Base-by-base conservation (phyloP, 2,329 filamentous ascomycete genomes). In the Sporothrix sp. region DNA sequence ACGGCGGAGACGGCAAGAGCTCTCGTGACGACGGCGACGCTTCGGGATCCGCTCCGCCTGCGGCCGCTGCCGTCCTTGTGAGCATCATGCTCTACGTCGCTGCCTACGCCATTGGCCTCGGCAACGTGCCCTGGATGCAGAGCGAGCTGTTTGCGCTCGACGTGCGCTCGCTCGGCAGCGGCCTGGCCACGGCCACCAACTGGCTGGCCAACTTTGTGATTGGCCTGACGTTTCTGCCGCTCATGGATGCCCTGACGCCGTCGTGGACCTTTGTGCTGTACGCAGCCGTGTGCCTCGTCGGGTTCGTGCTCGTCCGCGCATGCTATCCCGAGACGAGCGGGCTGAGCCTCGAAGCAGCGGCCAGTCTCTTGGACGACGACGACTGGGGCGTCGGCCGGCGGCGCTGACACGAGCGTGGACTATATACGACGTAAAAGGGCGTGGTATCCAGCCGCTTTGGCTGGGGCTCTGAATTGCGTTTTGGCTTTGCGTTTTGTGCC, bases 81-180 rank as follows among this genome's bases (percentile, higher is more conserved):
- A 84, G 84, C 56, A 83, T 96, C 64, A 84, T 89, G 65, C 58
- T 88, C 7, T 96, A 94, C 65, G 89, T 95, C 2, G 84, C 87
- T 8, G 75, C 84, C 1, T 97, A 94, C 63, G 91, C 91, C 1
- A 72, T 90, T 1, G 91, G 91, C 2, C 74, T 97, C 2, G 91
- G 91, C 8, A 94, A 89, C 59, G 88, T 97, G 3, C 90, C 91
- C 0, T 97, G 91, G 91, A 91, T 95, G 75, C 90, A 95, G 68
- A 87, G 84, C 58, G 91, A 97, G 68, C 76, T 95, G 28, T 96
- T 96, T 62, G 85, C 89, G 1, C 72, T 90, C 43, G 74, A 75
- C 27, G 85, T 89, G 40, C 80, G 86, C 44, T 82, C 82, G 4
- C 66, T 87, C 1, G 87, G 86, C 25, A 86, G 82, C 52, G 82